Percentiles rank a stretch among this genome's conserved stretches.
Evolutionary conservation across 495 filamentous ascomycete genomes (phyloP).

Genomic region (Penicillium arizonense): DNA sequence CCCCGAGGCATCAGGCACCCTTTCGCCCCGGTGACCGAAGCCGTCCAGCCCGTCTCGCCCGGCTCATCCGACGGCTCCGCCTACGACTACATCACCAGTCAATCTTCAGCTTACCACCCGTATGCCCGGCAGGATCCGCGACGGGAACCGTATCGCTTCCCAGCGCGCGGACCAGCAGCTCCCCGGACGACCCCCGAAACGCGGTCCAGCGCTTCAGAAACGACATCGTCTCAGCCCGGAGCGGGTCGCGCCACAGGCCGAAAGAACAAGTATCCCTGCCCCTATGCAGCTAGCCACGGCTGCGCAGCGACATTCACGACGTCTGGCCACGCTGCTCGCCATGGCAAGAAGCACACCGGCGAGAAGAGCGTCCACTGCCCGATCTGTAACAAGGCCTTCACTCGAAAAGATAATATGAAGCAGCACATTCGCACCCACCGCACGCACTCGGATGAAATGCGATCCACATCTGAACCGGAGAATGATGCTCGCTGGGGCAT

Average conservation of each 20-base stretch:
- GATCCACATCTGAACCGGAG: conserved; percentile 28
- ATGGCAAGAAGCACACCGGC: conserved; percentile 94
- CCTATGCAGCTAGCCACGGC: conserved; percentile 59
- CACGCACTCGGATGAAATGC: conserved; percentile 39
- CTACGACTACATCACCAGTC: conserved; percentile 37
- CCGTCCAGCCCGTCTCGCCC: conserved; percentile 28
- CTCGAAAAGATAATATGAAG: conserved; percentile 98
- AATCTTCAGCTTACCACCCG: conserved; percentile 25
- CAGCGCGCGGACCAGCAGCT: conserved; percentile 18
- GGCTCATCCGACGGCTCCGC: conserved; percentile 40
- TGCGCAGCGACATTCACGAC: conserved; percentile 90
- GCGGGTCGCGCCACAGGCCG: conserved; percentile 17
- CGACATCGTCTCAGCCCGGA: conserved; percentile 21
- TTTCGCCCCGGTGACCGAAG: conserved; percentile 30
- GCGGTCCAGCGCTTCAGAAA: conserved; percentile 24
- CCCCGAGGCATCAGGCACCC: conserved; percentile 26
- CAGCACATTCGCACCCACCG: conserved; percentile 89
- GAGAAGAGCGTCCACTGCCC: conserved; percentile 91
- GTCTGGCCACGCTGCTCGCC: conserved; percentile 92
- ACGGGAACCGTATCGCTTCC: conserved; percentile 16
- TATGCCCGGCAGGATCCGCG: conserved; percentile 24
- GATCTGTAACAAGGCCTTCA: conserved; percentile 91
- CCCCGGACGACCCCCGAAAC: conserved; percentile 27
- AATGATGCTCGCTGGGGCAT: conserved; percentile 19
- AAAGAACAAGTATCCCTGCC: conserved; percentile 58